Base-by-base conservation (phyloP, 2,329 filamentous ascomycete genomes). In the Corinectria fuckeliana region DNA sequence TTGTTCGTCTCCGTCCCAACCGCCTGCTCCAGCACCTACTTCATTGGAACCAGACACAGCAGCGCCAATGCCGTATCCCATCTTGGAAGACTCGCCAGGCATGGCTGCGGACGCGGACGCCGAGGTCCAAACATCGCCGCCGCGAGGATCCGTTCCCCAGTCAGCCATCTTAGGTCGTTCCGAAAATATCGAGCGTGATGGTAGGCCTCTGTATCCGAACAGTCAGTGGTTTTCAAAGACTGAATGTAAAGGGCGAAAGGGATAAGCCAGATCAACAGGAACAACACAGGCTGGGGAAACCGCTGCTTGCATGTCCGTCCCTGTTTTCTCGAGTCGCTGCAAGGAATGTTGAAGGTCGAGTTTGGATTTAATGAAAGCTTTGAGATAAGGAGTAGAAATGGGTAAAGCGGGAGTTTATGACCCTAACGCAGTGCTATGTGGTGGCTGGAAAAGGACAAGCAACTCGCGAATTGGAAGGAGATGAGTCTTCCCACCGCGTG, bases 101-200 rank as follows among this genome's bases (percentile, higher is more conserved):
- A n/a, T n/a, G n/a, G n/a, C n/a, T n/a, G n/a, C 26, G 21, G 50
- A 20, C 7, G 16, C 25, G 21, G 38, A 34, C 10, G 36, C 58
- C 21, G 38, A 48, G 4, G 42, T 49, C 52, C 52, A 60, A 14
- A 28, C 18, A 38, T 59, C 50, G 11, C 44, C 45, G n/a, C 42
- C 36, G 42, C 50, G 36, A 39, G 50, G 32, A 41, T 50, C 42
- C 44, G 44, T 36, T 49, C 21, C 44, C 50, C 49, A 59, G 16
- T 55, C 56, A 18, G 56, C 44, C 56, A 59, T 59, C 21, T 50
- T 42, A 18, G n/a, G 16, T 59, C 4, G 25, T 58, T 50, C 28
- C 3, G n/a, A n/a, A n/a, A n/a, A n/a, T n/a, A 14, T 16, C 5
- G 20, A 30, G 26, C 42, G 21, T 14, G 28, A 21, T 18, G 4